These are phyloP conservation scores for Rhodotorula toruloides DNA, from an alignment of 768 basidiomycete genomes.

Conservation along the genomic window DNA sequence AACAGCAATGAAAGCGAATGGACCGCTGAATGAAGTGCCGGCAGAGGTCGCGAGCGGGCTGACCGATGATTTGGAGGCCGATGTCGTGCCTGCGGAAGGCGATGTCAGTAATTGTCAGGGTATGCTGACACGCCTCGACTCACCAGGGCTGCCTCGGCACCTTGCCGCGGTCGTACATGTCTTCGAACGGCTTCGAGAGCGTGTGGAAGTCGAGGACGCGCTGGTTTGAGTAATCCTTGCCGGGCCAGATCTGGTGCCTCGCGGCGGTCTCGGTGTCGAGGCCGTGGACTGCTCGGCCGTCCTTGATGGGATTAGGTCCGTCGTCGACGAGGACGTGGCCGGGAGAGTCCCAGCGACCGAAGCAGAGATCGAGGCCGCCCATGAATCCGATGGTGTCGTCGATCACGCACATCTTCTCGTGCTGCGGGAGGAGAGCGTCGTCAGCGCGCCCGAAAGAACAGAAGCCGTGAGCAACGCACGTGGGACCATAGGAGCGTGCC, in stretches of 20 bases:
- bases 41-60: conserved; percentile 87
- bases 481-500: conserved; percentile 99
- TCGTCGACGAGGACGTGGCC: conserved; percentile 89
- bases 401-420: conserved; percentile 96
- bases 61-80: conserved; percentile 88
- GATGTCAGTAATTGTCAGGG: neutral
- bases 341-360: conserved; percentile 95
- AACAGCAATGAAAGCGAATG: neutral
- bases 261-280: conserved; percentile 12
- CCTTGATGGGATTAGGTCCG: conserved; percentile 48
- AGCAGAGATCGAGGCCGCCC: conserved; percentile 93
- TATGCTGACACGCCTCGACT: conserved; percentile 39
- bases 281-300: conserved; percentile 53
- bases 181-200: conserved; percentile 82
- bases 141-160: conserved; percentile 95
- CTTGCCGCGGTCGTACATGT: conserved; percentile 87
- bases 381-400: conserved; percentile 97
- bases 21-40: conserved; percentile 92
- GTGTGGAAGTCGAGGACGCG: conserved; percentile 78
- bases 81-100: conserved; percentile 76
- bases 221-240: conserved; percentile 94
- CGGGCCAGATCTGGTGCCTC: conserved; percentile 67
- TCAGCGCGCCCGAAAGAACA: neutral
- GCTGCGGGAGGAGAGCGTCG: conserved; percentile 51
- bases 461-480: conserved; percentile 52